phyloP scores from a whole-genome alignment of 371 early-diverging fungal genomes.

The Mortierella sp. region DNA sequence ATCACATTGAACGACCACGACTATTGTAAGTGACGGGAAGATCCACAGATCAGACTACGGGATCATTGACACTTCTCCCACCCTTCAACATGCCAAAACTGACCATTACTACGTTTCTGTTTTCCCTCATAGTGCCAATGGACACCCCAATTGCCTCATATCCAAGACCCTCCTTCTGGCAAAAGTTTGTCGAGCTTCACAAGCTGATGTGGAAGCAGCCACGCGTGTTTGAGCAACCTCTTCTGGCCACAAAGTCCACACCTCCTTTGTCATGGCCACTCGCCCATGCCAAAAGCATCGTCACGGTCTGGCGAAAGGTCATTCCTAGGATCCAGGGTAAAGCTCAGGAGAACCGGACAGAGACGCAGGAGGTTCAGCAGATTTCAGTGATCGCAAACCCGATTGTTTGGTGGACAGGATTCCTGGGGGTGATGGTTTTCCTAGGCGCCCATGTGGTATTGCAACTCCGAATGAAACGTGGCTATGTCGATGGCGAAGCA shows the following conservation, averaged over 20 bases:
- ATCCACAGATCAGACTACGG: no score
- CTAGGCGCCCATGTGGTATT: background rate
- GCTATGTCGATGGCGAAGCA: constrained; percentile 16
- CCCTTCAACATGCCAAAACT: no score
- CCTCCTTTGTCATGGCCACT: constrained; percentile 5
- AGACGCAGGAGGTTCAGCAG: constrained; percentile 11
- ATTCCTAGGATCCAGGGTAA: background rate
- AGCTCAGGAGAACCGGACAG: background rate
- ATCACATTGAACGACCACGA: constrained; percentile 44
- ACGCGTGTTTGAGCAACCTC: constrained; percentile 12
- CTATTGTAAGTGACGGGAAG: constrained; percentile 35
- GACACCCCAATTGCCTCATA: constrained; percentile 22
- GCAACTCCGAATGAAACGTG: constrained; percentile 2
- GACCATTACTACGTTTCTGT: no score
- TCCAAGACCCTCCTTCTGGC: constrained; percentile 10
- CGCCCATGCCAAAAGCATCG: background rate
- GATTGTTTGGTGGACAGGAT: constrained; percentile 18
- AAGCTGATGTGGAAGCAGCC: constrained; percentile 15
- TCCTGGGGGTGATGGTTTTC: constrained; percentile 10
- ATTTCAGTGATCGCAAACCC: constrained; percentile 21
- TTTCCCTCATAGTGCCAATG: constrained; percentile 16
- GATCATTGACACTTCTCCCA: no score
- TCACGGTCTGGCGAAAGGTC: constrained; percentile 11
- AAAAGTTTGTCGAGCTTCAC: constrained; percentile 21
- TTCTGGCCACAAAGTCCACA: background rate